These are phyloP conservation scores for Cryptosporidium tyzzeri DNA, from an alignment of 169 alveolate species.

Conservation along the genomic window DNA sequence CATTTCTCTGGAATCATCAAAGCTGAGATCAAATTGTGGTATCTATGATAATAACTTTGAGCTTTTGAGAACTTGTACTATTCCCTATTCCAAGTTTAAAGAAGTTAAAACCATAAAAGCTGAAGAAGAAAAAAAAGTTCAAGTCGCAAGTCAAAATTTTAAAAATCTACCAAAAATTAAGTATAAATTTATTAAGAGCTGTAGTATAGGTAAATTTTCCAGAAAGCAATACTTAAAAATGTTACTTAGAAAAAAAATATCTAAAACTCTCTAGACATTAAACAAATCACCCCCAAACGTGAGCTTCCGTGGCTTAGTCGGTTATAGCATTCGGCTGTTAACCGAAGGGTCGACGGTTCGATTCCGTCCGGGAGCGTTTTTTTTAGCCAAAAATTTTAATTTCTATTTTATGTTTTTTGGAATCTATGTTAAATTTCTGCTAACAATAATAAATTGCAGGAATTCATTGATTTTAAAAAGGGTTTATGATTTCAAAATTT, in stretches of 20 bases:
- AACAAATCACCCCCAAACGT: background rate
- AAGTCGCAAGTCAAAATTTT: background rate
- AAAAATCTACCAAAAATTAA: background rate
- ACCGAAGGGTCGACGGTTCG: constrained; percentile 79
- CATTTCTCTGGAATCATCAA: constrained; percentile 27
- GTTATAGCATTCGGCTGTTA: constrained; percentile 78
- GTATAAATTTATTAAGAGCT: background rate
- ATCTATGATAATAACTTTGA: background rate
- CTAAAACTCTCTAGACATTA: constrained; percentile 2
- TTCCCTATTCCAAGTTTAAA: background rate
- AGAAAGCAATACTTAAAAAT: background rate
- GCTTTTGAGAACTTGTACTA: background rate
- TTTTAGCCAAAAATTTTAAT: background rate
- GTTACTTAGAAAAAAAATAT: background rate
- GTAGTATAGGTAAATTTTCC: background rate
- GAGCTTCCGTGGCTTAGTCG: constrained; percentile 78
- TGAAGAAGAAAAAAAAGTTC: background rate
- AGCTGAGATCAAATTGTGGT: background rate
- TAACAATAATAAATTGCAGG: background rate
- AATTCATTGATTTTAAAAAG: too few species aligned
- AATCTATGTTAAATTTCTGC: background rate
- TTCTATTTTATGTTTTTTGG: too few species aligned
- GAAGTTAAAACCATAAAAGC: background rate
- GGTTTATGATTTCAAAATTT: too few species aligned
- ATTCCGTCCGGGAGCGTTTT: constrained; percentile 78